Conservation (phyloP, 2,329 filamentous ascomycete species). For the Phaeosphaeriaceae sp. region DNA sequence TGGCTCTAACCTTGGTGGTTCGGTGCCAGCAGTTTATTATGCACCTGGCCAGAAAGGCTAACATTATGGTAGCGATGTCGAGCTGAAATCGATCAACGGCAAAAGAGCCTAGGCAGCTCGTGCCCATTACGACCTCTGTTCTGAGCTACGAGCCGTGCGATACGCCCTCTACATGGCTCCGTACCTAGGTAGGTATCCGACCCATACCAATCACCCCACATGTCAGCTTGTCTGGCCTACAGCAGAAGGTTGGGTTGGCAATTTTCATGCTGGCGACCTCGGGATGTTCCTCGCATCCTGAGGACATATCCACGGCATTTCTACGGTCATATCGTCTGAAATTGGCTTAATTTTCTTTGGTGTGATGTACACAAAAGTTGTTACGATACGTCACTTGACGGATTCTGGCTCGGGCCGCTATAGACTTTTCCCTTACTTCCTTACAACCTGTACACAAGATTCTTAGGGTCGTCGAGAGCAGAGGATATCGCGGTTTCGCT, state of each 20-base stretch:
- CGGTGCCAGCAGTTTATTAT: neutral
- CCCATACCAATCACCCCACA: constrained; percentile 3
- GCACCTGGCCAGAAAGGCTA: constrained; percentile 8
- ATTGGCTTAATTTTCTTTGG: neutral
- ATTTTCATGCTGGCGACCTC: neutral
- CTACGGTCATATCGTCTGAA: neutral
- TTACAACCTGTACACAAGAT: neutral
- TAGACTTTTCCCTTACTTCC: neutral
- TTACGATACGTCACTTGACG: neutral
- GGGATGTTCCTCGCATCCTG: neutral
- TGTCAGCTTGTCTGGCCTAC: neutral
- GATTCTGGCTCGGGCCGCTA: neutral
- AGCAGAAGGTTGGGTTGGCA: neutral
- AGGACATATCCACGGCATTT: neutral
- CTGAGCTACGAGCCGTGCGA: neutral
- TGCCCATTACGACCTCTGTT: neutral
- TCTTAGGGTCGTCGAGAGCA: neutral
- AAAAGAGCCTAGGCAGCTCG: constrained; percentile 48
- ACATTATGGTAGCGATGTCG: constrained; percentile 64
- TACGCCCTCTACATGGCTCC: neutral
- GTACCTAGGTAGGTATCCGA: constrained; percentile 16
- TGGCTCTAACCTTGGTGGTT: neutral
- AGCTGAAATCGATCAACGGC: constrained; percentile 69
- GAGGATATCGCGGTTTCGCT: neutral
- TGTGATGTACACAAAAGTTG: neutral